Evolutionary conservation across 371 early-diverging fungal species (phyloP), one percentile per base, ranked within the genome.

Genomic region (Saksenaea oblongispora): DNA sequence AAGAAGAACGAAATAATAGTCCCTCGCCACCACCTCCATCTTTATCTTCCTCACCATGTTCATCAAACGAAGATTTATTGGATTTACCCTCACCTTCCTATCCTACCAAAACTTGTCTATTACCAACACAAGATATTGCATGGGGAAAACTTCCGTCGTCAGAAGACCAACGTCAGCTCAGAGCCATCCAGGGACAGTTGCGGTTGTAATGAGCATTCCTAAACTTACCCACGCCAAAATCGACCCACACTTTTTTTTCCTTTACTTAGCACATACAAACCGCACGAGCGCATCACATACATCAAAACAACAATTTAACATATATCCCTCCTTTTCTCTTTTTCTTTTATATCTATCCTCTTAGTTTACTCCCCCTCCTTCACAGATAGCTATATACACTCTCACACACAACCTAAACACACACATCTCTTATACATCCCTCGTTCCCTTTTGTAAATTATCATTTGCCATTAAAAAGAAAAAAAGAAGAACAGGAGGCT

Each of bases 81-180:
- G 66, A 62, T 11, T 36, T 61, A 26, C 58, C 65, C 18, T 62
- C 70, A 28, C 64, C 65, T 36, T 56, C 56, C 47, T 54, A 37
- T 58, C 27, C 58, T 59, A 11, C 58, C 51, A 54, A 59, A 7
- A 36, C 60, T 35, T 63, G 59, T 37, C 56, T 59, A 7, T 44
- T 80, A 36, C 76, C 76, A 15, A 63, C 69, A 17, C 79, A 78
- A 72, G 82, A 82, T 34, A 78, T 82, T 55, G 71, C 75, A 9
- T 74, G 77, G 77, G 77, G 70, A 27, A 73, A 67, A 18, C 54
- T 78, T 18, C 75, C 76, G n/a, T 79, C 70, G 1, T 73, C 78
- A 37, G 83, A 82, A 69, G 83, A 82, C 37, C 71, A 74, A 57
- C 72, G 83, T 39, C 83, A 82, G 66, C 58, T 82, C 8, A 65